Evolutionary conservation across 805 yeast genomes (phyloP).

Genomic region (Zygosaccharomyces siamensis): DNA sequence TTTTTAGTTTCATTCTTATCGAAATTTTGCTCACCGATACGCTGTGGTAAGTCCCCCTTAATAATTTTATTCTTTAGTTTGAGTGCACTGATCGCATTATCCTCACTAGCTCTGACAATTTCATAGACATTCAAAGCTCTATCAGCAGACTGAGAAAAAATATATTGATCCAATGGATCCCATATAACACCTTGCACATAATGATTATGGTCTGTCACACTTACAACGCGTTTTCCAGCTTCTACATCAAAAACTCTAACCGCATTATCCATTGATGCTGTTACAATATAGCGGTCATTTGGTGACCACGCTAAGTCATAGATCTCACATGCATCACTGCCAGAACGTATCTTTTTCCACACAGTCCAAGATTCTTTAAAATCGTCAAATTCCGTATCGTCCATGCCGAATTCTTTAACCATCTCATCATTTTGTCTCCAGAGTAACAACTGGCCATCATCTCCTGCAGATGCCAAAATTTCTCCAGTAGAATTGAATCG

Average conservation of each 20-base stretch:
- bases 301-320: constrained; percentile 96
- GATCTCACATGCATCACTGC: constrained; percentile 63
- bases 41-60: constrained; percentile 54
- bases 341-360: constrained; percentile 41
- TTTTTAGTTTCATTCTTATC: constrained; percentile 30
- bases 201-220: constrained; percentile 59
- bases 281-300: constrained; percentile 63
- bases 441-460: constrained; percentile 81
- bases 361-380: constrained; percentile 67
- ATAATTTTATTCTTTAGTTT: constrained; percentile 40
- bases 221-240: constrained; percentile 50
- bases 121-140: constrained; percentile 68
- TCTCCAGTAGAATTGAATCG: constrained; percentile 68
- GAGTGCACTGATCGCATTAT: constrained; percentile 17
- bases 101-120: constrained; percentile 14
- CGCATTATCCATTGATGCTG: constrained; percentile 88
- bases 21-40: constrained; percentile 9
- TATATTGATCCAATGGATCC: constrained; percentile 79
- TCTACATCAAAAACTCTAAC: constrained; percentile 60
- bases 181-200: constrained; percentile 95
- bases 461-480: constrained; percentile 84
- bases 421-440: constrained; percentile 63
- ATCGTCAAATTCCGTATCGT: constrained; percentile 44
- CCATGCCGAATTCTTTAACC: constrained; percentile 55
- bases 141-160: constrained; percentile 90